These are phyloP conservation scores for Sphaerulina musiva DNA, from an alignment of 2,329 filamentous ascomycete genomes.

Conservation along the genomic window DNA sequence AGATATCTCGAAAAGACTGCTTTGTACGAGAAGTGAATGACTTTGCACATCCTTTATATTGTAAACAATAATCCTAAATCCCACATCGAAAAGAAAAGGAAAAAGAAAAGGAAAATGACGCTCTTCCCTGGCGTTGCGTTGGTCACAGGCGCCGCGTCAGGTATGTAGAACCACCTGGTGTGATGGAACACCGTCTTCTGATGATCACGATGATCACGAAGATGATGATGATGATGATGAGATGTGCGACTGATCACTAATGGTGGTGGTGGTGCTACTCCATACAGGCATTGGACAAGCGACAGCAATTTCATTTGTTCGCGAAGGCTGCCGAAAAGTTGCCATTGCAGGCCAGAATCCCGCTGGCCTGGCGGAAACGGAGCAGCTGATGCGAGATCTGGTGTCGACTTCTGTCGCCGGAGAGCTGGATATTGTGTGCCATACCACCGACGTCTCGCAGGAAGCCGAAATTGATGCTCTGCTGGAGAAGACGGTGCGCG, in stretches of 20 bases:
- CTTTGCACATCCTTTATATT: too few relatives aligned
- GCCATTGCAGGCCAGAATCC: conserved; percentile 38
- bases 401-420: conserved; percentile 8
- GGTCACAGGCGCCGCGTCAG: conserved; percentile 32
- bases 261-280: not conserved
- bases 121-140: conserved; percentile 32
- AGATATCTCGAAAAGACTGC: too few relatives aligned
- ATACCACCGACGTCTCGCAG: conserved; percentile 35
- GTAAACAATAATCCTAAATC: not conserved
- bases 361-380: conserved; percentile 33
- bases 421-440: conserved; percentile 24
- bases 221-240: not conserved
- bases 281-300: conserved; percentile 40
- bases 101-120: conserved; percentile 13
- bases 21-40: too few relatives aligned
- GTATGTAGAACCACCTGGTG: conserved; percentile 12
- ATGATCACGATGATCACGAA: not conserved
- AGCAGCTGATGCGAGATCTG: conserved; percentile 27
- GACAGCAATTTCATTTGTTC: conserved; percentile 41
- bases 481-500: conserved; percentile 31
- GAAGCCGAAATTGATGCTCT: conserved; percentile 34
- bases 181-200: too few relatives aligned
- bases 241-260: not conserved
- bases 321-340: conserved; percentile 41
- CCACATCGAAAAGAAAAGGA: too few relatives aligned